Conservation (phyloP, 345 rosid genomes). For the Arabidopsis thaliana region DNA sequence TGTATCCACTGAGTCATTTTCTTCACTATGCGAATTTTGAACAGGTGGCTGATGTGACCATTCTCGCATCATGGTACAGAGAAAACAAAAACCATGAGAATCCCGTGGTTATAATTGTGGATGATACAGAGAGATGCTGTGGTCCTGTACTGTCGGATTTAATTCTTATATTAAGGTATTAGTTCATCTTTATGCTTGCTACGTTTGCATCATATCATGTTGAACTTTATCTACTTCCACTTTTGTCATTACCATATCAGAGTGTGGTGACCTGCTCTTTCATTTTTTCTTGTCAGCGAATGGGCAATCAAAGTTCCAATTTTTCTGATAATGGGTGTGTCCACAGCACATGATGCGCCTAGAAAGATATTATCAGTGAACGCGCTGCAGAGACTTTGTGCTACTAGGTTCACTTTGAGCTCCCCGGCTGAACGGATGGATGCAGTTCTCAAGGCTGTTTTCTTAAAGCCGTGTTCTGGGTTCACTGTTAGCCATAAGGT, state of each 20-base stretch:
- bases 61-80: slow-evolving; percentile 86
- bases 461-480: slow-evolving; percentile 75
- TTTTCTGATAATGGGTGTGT: slow-evolving; percentile 78
- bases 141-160: slow-evolving; percentile 80
- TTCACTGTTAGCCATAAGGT: slow-evolving; percentile 77
- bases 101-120: slow-evolving; percentile 72
- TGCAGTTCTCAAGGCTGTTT: slow-evolving; percentile 77
- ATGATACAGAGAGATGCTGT: slow-evolving; percentile 83
- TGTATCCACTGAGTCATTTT: slow-evolving; percentile 24
- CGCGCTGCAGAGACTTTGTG: slow-evolving; percentile 66
- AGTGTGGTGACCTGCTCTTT: slow-evolving; percentile 26
- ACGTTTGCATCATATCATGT: not conserved
- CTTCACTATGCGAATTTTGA: slow-evolving; percentile 38
- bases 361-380: slow-evolving; percentile 65
- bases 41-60: slow-evolving; percentile 78
- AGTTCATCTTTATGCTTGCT: slow-evolving; percentile 17
- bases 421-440: slow-evolving; percentile 87
- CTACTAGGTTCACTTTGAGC: slow-evolving; percentile 73
- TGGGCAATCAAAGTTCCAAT: slow-evolving; percentile 87
- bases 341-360: slow-evolving; percentile 80
- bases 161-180: slow-evolving; percentile 77
- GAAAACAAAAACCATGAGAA: slow-evolving; percentile 52
- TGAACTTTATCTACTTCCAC: not conserved
- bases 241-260: not conserved
- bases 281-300: slow-evolving; percentile 57